These are phyloP conservation scores for Termitomyces sp. DNA, from an alignment of 1,284 basidiomycete genomes.

Conservation along the genomic window DNA sequence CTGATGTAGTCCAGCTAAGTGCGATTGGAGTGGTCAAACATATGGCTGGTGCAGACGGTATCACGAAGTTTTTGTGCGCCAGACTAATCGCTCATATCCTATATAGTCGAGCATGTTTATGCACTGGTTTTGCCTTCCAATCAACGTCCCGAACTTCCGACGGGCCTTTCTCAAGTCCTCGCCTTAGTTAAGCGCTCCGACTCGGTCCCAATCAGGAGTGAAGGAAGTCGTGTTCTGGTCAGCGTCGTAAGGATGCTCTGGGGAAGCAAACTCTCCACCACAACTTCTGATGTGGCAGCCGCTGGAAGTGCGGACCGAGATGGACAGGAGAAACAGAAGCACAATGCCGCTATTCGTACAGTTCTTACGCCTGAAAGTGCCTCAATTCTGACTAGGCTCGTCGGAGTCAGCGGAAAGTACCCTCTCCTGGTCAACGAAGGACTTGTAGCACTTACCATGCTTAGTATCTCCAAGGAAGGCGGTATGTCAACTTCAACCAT, in stretches of 20 bases:
- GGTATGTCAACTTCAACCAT: constrained; percentile 37
- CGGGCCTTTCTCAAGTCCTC: constrained; percentile 66
- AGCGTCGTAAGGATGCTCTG: constrained; percentile 75
- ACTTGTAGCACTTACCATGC: constrained; percentile 75
- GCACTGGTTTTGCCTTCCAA: constrained; percentile 45
- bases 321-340: constrained; percentile 33
- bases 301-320: constrained; percentile 19
- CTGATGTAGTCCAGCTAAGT: constrained; percentile 81
- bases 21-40: constrained; percentile 89
- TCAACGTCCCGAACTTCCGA: constrained; percentile 23
- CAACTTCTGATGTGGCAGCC: constrained; percentile 18
- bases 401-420: constrained; percentile 75
- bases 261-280: constrained; percentile 41
- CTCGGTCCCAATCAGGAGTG: constrained; percentile 79
- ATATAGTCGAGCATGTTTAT: constrained; percentile 60
- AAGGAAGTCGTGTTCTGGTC: constrained; percentile 84
- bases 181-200: constrained; percentile 76
- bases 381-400: constrained; percentile 63
- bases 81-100: not conserved
- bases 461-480: constrained; percentile 61
- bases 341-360: constrained; percentile 48
- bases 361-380: constrained; percentile 52
- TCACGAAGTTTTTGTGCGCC: constrained; percentile 20
- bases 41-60: constrained; percentile 74
- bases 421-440: constrained; percentile 88